phyloP scores from a whole-genome alignment of 2,329 filamentous ascomycete genomes.

The Cladosporium sp. region DNA sequence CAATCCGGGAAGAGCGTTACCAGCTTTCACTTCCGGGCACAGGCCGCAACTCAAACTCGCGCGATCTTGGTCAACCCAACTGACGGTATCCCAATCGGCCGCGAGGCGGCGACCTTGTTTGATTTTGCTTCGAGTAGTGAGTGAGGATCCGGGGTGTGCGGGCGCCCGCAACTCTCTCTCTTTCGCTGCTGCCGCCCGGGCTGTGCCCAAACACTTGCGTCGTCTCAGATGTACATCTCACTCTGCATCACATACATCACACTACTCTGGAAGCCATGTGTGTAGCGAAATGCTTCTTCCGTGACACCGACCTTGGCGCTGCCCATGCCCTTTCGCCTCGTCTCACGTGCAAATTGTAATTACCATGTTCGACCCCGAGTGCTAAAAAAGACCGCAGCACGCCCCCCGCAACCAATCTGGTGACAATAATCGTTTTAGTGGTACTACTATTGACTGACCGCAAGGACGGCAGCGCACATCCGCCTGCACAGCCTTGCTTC shows the following conservation, averaged over 20 bases:
- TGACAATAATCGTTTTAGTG: background rate
- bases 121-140: background rate
- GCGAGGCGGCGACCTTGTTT: background rate
- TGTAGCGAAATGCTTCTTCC: background rate
- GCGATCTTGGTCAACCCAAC: constrained; percentile 1
- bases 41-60: background rate
- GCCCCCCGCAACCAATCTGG: background rate
- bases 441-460: too few species aligned
- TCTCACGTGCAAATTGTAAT: too few species aligned
- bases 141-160: constrained; percentile 10
- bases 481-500: background rate
- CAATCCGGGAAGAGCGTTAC: constrained; percentile 3
- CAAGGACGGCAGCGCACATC: background rate
- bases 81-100: background rate
- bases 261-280: too few species aligned
- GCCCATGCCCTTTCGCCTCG: too few species aligned
- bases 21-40: background rate
- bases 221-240: too few species aligned
- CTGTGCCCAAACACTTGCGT: background rate
- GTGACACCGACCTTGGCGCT: background rate
- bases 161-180: constrained; percentile 2
- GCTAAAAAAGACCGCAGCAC: too few species aligned
- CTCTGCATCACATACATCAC: too few species aligned
- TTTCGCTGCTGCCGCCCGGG: background rate
- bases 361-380: too few species aligned